Percentiles rank a stretch among this genome's conserved stretches.
Evolutionary conservation across 805 yeast genomes (phyloP).

Genomic region (Saccharomycopsis sp.): DNA sequence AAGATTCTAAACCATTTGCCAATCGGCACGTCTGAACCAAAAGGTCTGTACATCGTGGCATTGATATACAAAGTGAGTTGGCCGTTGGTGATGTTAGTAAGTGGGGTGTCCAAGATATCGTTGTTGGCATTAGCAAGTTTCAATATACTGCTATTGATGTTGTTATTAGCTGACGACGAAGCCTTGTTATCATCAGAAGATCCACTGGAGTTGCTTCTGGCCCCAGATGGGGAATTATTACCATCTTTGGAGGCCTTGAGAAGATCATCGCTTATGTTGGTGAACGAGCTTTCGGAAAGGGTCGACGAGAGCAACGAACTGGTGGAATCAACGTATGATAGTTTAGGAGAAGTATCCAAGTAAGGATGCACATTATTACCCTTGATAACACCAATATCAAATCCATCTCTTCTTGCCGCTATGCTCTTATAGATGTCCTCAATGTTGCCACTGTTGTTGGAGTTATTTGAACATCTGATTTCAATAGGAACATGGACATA

Average conservation of each 20-base stretch:
- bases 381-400: slow-evolving; percentile 58
- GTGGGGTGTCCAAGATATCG: slow-evolving; percentile 28
- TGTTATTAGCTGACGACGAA: background rate
- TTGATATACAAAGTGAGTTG: slow-evolving; percentile 82
- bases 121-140: background rate
- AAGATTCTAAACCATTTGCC: slow-evolving; percentile 78
- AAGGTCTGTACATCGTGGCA: slow-evolving; percentile 97
- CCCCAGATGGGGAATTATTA: background rate
- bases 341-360: slow-evolving; percentile 71
- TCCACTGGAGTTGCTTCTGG: slow-evolving; percentile 5
- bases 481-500: slow-evolving; percentile 95
- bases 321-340: slow-evolving; percentile 39
- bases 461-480: slow-evolving; percentile 86
- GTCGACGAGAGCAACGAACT: background rate
- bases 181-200: slow-evolving; percentile 4
- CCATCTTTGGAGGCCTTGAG: background rate
- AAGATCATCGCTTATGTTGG: background rate
- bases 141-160: slow-evolving; percentile 1
- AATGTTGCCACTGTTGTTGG: slow-evolving; percentile 37
- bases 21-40: slow-evolving; percentile 63
- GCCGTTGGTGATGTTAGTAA: slow-evolving; percentile 50
- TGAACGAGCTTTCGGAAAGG: background rate
- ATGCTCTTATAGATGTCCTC: slow-evolving; percentile 26
- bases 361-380: slow-evolving; percentile 82
- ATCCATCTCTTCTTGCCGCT: slow-evolving; percentile 28